A percentile compares a stretch with the other conserved stretches of the same genome.
Evolutionary conservation across 2,329 filamentous ascomycete species (phyloP).

Genomic region (Aspergillus aculeatinus): DNA sequence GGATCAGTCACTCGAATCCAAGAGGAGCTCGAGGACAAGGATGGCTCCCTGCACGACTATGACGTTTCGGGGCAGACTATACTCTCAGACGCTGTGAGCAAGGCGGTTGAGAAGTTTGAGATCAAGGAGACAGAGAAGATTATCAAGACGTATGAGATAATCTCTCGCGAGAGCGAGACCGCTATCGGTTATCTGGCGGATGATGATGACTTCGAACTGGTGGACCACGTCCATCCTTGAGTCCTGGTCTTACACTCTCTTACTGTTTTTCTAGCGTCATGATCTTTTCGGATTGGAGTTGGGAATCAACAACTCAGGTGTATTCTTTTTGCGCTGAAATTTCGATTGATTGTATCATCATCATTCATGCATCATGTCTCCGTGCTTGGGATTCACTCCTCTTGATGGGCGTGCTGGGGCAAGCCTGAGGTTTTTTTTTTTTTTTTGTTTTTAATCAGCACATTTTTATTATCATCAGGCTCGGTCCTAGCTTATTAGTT

Average conservation of each 20-base stretch:
- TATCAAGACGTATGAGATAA: conserved; percentile 61
- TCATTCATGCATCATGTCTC: neutral
- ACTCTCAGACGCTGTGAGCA: conserved; percentile 55
- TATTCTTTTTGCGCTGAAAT: neutral
- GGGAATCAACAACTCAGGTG: conserved; percentile 2
- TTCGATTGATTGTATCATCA: neutral
- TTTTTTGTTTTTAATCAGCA: neutral
- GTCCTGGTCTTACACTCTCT: neutral
- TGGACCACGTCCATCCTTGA: conserved; percentile 33
- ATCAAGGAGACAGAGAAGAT: conserved; percentile 61
- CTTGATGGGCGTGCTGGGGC: neutral
- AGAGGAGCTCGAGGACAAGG: conserved; percentile 47
- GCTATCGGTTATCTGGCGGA: conserved; percentile 29
- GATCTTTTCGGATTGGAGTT: conserved; percentile 13
- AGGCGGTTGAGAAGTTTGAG: conserved; percentile 61
- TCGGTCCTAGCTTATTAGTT: neutral
- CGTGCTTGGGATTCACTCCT: neutral
- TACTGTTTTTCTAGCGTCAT: neutral
- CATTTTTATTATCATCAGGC: neutral
- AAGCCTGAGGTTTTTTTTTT: neutral
- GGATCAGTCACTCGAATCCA: conserved; percentile 49
- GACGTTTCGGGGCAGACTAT: conserved; percentile 58
- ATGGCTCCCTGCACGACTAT: conserved; percentile 53
- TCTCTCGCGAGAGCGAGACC: conserved; percentile 42
- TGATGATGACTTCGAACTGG: conserved; percentile 46